These are phyloP conservation scores for Canavalia gladiata DNA, from an alignment of 306 rosid species.

Conservation along the genomic window DNA sequence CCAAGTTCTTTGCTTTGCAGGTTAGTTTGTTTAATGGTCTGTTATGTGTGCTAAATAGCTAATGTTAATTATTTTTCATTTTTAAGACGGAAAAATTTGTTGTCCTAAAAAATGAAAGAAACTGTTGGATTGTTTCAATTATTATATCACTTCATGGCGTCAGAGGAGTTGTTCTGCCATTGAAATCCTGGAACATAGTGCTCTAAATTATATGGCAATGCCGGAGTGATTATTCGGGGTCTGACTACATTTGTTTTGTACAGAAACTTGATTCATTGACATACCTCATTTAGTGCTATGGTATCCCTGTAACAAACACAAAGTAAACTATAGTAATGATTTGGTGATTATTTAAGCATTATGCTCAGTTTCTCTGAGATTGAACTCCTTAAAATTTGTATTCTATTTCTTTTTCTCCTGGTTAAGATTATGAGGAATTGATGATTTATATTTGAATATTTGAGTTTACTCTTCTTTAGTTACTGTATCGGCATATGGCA, in stretches of 20 bases:
- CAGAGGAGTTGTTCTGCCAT: too few species aligned
- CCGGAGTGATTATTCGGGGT: neutral
- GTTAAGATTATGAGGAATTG: neutral
- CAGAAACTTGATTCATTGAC: neutral
- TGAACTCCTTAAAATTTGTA: neutral
- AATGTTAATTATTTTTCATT: neutral
- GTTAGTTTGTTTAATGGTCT: slow-evolving; percentile 52
- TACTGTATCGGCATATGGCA: too few species aligned
- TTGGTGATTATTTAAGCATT: neutral
- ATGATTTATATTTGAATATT: too few species aligned
- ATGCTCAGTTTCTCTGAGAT: neutral
- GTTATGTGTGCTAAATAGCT: neutral
- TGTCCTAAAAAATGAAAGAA: neutral
- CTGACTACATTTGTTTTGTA: neutral
- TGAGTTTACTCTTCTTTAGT: neutral
- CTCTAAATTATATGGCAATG: neutral
- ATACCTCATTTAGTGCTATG: neutral
- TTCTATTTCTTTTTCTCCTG: too few species aligned
- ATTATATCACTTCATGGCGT: too few species aligned
- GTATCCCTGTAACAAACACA: neutral
- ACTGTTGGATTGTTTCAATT: neutral
- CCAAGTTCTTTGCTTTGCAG: slow-evolving; percentile 96
- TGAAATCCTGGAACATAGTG: neutral
- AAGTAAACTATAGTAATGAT: neutral
- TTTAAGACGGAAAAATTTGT: neutral